Percentiles rank a stretch among this genome's conserved stretches.
These are phyloP conservation scores for Aspergillus vadensis DNA, from an alignment of 2,329 filamentous ascomycete genomes.

Conservation along the genomic window DNA sequence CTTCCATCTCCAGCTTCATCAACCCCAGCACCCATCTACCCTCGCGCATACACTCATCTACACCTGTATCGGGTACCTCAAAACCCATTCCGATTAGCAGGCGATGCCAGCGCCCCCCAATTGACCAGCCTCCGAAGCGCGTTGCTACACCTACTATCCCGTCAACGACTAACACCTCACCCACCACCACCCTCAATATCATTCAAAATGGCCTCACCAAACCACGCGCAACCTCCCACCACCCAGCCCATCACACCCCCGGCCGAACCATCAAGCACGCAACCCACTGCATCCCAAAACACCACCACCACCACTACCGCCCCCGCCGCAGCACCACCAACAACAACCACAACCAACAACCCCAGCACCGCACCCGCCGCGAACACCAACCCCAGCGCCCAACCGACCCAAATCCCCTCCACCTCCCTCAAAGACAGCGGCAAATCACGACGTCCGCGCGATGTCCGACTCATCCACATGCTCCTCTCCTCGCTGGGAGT, in stretches of 20 bases:
- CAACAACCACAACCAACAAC: slow-evolving; percentile 26
- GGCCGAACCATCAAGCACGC: slow-evolving; percentile 35
- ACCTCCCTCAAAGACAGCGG: slow-evolving; percentile 51
- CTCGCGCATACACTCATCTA: background rate
- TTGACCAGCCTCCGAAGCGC: background rate
- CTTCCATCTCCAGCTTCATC: background rate
- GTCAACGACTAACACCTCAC: background rate
- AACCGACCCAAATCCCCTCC: slow-evolving; percentile 42
- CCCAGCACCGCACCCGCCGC: slow-evolving; percentile 17
- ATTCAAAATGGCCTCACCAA: slow-evolving; percentile 38
- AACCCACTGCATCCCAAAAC: background rate
- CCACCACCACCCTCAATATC: background rate
- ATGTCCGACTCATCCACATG: slow-evolving; percentile 54
- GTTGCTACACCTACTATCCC: background rate
- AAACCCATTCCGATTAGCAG: background rate
- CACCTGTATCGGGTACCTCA: background rate
- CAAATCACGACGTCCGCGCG: slow-evolving; percentile 50
- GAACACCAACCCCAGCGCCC: slow-evolving; percentile 24
- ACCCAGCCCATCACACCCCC: slow-evolving; percentile 46
- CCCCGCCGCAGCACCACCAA: slow-evolving; percentile 19
- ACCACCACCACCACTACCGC: slow-evolving; percentile 22
- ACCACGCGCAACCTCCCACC: slow-evolving; percentile 29
- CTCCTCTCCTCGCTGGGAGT: slow-evolving; percentile 53
- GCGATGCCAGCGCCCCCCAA: background rate
- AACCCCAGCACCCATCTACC: background rate